These are phyloP conservation scores for Mycena leptocephala DNA, from an alignment of 768 basidiomycete genomes.

Conservation along the genomic window DNA sequence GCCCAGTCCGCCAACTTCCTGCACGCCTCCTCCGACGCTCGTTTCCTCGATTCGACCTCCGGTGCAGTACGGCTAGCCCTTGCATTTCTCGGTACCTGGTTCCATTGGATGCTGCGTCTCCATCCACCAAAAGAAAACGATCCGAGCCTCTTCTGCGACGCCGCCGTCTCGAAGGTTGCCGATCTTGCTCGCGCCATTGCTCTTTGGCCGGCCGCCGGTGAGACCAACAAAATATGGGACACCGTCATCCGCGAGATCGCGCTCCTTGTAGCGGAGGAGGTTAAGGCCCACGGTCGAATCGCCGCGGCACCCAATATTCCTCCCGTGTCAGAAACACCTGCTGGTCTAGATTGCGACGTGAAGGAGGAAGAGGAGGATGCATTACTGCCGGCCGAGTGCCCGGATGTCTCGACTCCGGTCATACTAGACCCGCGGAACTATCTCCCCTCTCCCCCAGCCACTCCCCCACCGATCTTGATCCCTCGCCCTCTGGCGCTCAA, in stretches of 20 bases:
- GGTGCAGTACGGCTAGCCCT: conserved; percentile 80
- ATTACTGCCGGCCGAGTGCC: no score
- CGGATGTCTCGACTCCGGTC: not conserved
- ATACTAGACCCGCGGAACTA: conserved; percentile 18
- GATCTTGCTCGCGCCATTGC: conserved; percentile 51
- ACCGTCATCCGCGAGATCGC: conserved; percentile 13
- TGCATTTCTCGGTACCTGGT: conserved; percentile 80
- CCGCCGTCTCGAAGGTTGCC: conserved; percentile 51
- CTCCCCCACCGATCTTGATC: not conserved
- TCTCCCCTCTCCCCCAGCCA: conserved; percentile 29
- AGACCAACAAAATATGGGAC: conserved; percentile 17
- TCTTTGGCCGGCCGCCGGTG: conserved; percentile 32
- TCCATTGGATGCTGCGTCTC: conserved; percentile 64
- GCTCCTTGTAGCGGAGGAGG: conserved; percentile 21
- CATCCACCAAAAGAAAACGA: conserved; percentile 3
- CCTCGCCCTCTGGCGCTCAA: not conserved
- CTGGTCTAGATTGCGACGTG: not conserved
- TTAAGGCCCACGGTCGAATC: not conserved
- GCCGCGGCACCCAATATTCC: not conserved
- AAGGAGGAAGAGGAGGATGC: no score
- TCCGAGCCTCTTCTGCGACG: conserved; percentile 46
- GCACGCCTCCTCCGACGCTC: conserved; percentile 67
- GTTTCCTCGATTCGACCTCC: conserved; percentile 76
- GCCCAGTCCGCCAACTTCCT: conserved; percentile 78
- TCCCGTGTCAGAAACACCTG: not conserved